Percentiles rank a stretch among this genome's conserved stretches.
Conservation (phyloP, 2,329 filamentous ascomycete genomes). For the Aureobasidium sp. region DNA sequence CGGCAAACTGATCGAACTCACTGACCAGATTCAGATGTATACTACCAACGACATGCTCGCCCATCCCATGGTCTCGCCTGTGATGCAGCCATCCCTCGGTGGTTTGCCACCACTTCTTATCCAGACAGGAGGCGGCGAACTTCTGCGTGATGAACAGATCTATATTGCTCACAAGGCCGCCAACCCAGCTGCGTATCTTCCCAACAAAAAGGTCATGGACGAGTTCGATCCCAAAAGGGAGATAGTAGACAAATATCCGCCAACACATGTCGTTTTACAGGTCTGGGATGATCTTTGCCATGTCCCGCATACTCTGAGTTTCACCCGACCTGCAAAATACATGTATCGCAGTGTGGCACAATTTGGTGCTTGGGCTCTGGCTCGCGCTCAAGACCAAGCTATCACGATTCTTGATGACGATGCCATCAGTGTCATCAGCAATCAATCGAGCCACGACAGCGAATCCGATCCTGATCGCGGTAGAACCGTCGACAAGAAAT, state of each 20-base stretch:
- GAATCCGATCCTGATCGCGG: conserved; percentile 12
- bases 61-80: conserved; percentile 84
- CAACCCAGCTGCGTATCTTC: conserved; percentile 69
- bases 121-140: conserved; percentile 79
- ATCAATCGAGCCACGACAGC: conserved; percentile 27
- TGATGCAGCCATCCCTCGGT: conserved; percentile 80
- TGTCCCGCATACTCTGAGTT: conserved; percentile 85
- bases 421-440: conserved; percentile 65
- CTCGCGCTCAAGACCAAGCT: conserved; percentile 67
- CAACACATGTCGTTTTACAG: conserved; percentile 88
- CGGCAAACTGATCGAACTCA: conserved; percentile 63
- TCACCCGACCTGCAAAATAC: conserved; percentile 89
- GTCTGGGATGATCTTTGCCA: conserved; percentile 96
- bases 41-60: conserved; percentile 76
- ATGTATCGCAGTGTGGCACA: conserved; percentile 92
- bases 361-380: conserved; percentile 86
- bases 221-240: conserved; percentile 51
- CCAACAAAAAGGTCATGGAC: conserved; percentile 56
- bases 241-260: conserved; percentile 59
- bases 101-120: conserved; percentile 83
- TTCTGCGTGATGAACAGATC: conserved; percentile 88
- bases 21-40: conserved; percentile 87
- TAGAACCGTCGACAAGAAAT: conserved; percentile 15
- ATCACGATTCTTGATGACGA: conserved; percentile 81
- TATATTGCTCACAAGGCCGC: conserved; percentile 93